phyloP scores from a whole-genome alignment of 805 yeast species.

The Nakazawaea peltata region DNA sequence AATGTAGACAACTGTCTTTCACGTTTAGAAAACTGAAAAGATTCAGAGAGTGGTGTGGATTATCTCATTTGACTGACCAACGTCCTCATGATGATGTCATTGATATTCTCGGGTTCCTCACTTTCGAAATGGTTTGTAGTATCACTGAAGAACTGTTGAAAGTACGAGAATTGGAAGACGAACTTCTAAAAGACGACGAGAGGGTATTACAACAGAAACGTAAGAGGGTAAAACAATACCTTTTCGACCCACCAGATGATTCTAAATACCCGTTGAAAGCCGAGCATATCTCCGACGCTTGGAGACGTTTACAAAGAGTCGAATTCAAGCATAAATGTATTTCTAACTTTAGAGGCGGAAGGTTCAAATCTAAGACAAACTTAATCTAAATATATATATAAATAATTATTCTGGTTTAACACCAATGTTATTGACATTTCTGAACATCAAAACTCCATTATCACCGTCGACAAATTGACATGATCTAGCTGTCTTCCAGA shows the following conservation, averaged over 20 bases:
- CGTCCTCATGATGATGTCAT: slow-evolving; percentile 95
- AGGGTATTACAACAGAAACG: slow-evolving; percentile 31
- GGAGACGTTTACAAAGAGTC: slow-evolving; percentile 64
- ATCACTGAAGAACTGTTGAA: slow-evolving; percentile 86
- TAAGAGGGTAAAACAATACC: slow-evolving; percentile 41
- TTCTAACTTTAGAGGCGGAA: slow-evolving; percentile 67
- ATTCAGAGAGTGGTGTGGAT: slow-evolving; percentile 94
- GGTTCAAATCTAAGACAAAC: slow-evolving; percentile 42
- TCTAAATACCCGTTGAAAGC: slow-evolving; percentile 71
- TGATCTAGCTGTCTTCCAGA: slow-evolving; percentile 54
- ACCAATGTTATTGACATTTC: slow-evolving; percentile 58
- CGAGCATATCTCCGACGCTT: slow-evolving; percentile 81
- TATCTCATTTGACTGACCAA: slow-evolving; percentile 74
- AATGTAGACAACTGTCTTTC: slow-evolving; percentile 94
- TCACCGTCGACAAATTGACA: slow-evolving; percentile 74
- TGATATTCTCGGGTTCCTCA: slow-evolving; percentile 89
- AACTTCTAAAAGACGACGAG: slow-evolving; percentile 22
- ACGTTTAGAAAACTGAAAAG: slow-evolving; percentile 92
- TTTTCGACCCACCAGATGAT: slow-evolving; percentile 87
- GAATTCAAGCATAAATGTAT: slow-evolving; percentile 54
- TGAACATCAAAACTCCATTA: slow-evolving; percentile 63
- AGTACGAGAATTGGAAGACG: slow-evolving; percentile 54
- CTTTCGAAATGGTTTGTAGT: slow-evolving; percentile 94
- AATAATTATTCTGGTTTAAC: slow-evolving; percentile 18
- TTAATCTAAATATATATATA: slow-evolving; percentile 15